These are phyloP conservation scores for Inga laurina DNA, from an alignment of 306 rosid species.

Conservation along the genomic window DNA sequence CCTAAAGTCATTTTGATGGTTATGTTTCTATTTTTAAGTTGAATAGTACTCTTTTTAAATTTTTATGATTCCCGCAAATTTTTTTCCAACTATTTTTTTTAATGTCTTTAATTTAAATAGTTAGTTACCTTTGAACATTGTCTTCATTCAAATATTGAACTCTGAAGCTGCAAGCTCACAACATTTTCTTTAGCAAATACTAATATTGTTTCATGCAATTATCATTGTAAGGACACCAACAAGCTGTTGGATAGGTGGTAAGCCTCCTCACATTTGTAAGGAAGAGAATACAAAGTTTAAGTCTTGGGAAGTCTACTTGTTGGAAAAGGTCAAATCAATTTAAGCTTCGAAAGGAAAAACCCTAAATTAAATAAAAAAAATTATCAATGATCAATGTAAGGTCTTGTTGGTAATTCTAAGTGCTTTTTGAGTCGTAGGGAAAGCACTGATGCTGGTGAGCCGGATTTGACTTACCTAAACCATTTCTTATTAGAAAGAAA, in stretches of 20 bases:
- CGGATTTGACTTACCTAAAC: background rate
- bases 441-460: accelerated
- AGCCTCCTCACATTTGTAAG: too few species aligned
- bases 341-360: too few species aligned
- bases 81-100: background rate
- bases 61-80: background rate
- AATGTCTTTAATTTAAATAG: background rate
- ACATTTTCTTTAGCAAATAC: background rate
- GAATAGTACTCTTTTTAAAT: background rate
- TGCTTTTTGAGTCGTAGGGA: background rate
- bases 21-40: background rate
- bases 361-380: too few species aligned
- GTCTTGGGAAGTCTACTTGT: too few species aligned
- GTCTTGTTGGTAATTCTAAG: background rate
- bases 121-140: background rate
- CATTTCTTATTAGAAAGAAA: too few species aligned
- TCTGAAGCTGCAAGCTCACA: background rate
- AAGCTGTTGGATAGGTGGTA: too few species aligned
- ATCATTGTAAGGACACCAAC: background rate
- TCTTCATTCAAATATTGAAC: background rate
- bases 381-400: too few species aligned
- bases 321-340: too few species aligned
- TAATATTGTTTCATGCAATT: background rate
- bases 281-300: too few species aligned
- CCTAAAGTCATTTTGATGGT: background rate